Evolutionary conservation across 176 grass and related monocot species (phyloP), one percentile per base, ranked within the genome.

Genomic region (Rhynchospora tenuis): DNA sequence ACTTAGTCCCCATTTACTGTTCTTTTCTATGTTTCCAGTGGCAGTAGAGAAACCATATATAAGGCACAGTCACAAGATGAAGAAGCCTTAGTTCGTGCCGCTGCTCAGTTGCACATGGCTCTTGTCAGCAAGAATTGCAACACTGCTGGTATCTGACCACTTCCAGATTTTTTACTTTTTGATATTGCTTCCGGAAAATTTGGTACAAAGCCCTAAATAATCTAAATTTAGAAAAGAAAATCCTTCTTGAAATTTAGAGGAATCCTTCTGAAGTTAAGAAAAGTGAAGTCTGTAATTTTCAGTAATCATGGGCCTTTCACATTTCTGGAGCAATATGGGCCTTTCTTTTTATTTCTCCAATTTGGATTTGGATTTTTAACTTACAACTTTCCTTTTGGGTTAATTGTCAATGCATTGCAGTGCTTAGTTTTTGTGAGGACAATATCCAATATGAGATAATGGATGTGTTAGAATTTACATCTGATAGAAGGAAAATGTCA

Each of bases 61-160:
- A 94, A 94, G 90, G 92, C 95, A 69, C 95, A 98, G 81, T 98
- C 95, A 45, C 90, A 98, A 81, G 95, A 98, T 88, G 95, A 98
- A 77, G 95, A 94, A 90, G 95, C 95, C 82, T 84, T 98, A 85
- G 95, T 98, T 73, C 86, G 67, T 87, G 95, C 89, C 50, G 90
- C 92, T 90, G 88, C 87, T 84, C 63, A 67, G 45, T 78, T 98
- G 86, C 86, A 93, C 93, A 87, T 98, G 95, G 63, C 84, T 83
- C 95, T 98, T 83, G 84, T 87, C 54, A 85, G 78, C 85, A 98
- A 91, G 86, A 82, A 93, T 72, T 89, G 81, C 70, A 91, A 27
- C 54, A 85, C 4, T 84, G 87, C 85, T 88, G 92, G 92, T 98
- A 85, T 69, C 50, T 52, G 28, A 55, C 20, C n/a, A 24, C 70